Percentiles rank a stretch among this genome's conserved stretches.
These are phyloP conservation scores for Globisporangium canariense DNA, from an alignment of 352 stramenopile species.

Conservation along the genomic window DNA sequence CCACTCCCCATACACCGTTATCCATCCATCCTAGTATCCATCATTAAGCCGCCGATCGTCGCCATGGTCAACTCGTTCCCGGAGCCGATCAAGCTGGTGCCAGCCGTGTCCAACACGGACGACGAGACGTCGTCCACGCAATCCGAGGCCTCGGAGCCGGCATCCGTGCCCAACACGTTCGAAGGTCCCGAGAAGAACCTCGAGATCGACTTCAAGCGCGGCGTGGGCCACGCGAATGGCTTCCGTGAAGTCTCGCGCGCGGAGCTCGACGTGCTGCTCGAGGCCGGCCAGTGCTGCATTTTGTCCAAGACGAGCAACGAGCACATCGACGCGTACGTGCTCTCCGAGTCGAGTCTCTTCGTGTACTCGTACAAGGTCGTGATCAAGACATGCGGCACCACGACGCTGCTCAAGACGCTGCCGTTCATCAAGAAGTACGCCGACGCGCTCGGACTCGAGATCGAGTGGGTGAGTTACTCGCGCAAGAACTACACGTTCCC, in stretches of 20 bases:
- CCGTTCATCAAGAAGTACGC: constrained; percentile 82
- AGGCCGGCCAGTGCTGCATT: constrained; percentile 95
- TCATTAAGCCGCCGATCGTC: constrained; percentile 12
- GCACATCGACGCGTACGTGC: constrained; percentile 94
- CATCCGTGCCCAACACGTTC: constrained; percentile 86
- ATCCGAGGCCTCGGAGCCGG: constrained; percentile 51
- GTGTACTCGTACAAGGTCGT: constrained; percentile 98
- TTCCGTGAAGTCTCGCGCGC: constrained; percentile 88
- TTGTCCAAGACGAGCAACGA: constrained; percentile 95
- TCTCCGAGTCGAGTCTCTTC: constrained; percentile 98
- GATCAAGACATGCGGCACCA: constrained; percentile 99
- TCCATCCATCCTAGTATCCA: constrained; percentile 1
- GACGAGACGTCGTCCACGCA: constrained; percentile 71
- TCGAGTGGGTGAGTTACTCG: constrained; percentile 98
- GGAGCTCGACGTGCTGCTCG: constrained; percentile 94
- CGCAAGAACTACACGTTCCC: constrained; percentile 99
- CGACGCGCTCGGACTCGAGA: constrained; percentile 89
- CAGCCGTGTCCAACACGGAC: constrained; percentile 37
- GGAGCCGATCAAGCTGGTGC: constrained; percentile 61
- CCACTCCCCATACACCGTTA: not conserved
- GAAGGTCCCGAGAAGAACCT: constrained; percentile 98
- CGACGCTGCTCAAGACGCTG: constrained; percentile 94
- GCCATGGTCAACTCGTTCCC: constrained; percentile 58
- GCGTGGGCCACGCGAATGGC: constrained; percentile 65
- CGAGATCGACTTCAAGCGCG: constrained; percentile 91